phyloP scores from a whole-genome alignment of 495 filamentous ascomycete genomes.

The Annulohypoxylon nitens region DNA sequence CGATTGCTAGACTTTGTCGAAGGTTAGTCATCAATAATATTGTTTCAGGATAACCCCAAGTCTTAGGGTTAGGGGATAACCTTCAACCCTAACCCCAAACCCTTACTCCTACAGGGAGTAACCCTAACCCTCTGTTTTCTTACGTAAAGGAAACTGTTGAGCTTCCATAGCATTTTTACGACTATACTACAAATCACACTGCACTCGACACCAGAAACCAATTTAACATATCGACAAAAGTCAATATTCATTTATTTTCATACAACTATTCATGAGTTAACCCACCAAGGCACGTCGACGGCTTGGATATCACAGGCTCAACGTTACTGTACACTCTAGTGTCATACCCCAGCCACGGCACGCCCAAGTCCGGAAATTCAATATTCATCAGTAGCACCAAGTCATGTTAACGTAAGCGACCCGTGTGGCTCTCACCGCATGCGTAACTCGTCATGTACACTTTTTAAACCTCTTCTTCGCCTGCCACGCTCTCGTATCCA shows the following conservation, averaged over 20 bases:
- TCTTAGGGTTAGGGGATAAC: too few relatives aligned
- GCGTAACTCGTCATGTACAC: constrained; percentile 5
- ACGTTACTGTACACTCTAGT: constrained; percentile 27
- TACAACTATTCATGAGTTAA: constrained; percentile 1
- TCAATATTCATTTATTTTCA: constrained; percentile 2
- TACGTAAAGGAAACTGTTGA: too few relatives aligned
- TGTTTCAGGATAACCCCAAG: too few relatives aligned
- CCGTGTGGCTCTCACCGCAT: not conserved
- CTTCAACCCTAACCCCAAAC: too few relatives aligned
- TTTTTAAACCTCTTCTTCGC: constrained; percentile 58
- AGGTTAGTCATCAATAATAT: too few relatives aligned
- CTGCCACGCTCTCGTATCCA: constrained; percentile 62
- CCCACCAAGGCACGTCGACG: not conserved
- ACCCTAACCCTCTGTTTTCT: too few relatives aligned
- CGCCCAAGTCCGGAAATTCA: constrained; percentile 5
- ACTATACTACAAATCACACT: not conserved
- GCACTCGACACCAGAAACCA: not conserved
- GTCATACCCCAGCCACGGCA: constrained; percentile 2
- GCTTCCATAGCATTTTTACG: not conserved
- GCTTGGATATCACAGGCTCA: constrained; percentile 17
- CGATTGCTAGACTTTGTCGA: too few relatives aligned
- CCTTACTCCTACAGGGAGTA: too few relatives aligned
- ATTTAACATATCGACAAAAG: not conserved
- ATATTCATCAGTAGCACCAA: constrained; percentile 29
- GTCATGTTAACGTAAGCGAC: constrained; percentile 20